Evolutionary conservation across 352 stramenopile genomes (phyloP).

Genomic region (Globisporangium polare): DNA sequence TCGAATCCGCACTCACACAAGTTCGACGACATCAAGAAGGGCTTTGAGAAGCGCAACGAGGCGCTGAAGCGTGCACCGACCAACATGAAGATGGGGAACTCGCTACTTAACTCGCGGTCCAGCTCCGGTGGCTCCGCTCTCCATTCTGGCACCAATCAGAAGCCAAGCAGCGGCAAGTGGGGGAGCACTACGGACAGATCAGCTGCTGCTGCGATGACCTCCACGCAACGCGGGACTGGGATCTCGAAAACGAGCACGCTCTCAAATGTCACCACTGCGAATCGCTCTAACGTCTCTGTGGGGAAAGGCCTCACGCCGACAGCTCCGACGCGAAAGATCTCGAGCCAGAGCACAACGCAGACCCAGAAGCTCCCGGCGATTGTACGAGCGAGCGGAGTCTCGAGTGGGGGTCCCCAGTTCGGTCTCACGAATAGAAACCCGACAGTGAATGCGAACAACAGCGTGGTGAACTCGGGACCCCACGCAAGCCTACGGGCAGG

Average conservation of each 20-base stretch:
- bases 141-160: slow-evolving; percentile 3
- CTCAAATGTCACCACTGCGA: background rate
- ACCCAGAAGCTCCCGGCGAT: slow-evolving; percentile 15
- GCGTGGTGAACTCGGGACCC: background rate
- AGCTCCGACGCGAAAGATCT: background rate
- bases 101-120: slow-evolving; percentile 13
- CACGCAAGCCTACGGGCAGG: slow-evolving; percentile 4
- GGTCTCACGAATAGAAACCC: slow-evolving; percentile 10
- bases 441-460: background rate
- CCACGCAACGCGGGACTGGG: background rate
- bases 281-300: no score
- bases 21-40: slow-evolving; percentile 63
- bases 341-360: background rate
- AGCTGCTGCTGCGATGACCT: background rate
- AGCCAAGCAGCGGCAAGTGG: background rate
- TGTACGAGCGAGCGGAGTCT: background rate
- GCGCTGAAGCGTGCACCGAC: slow-evolving; percentile 34
- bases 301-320: background rate
- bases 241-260: slow-evolving; percentile 2
- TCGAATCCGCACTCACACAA: slow-evolving; percentile 56
- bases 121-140: slow-evolving; percentile 5
- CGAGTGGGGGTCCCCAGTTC: slow-evolving; percentile 1
- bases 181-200: background rate
- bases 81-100: slow-evolving; percentile 17
- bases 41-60: slow-evolving; percentile 54